A percentile compares a stretch with the other conserved stretches of the same genome.
phyloP scores from a whole-genome alignment of 345 rosid species.

The Anastatica hierochuntica region DNA sequence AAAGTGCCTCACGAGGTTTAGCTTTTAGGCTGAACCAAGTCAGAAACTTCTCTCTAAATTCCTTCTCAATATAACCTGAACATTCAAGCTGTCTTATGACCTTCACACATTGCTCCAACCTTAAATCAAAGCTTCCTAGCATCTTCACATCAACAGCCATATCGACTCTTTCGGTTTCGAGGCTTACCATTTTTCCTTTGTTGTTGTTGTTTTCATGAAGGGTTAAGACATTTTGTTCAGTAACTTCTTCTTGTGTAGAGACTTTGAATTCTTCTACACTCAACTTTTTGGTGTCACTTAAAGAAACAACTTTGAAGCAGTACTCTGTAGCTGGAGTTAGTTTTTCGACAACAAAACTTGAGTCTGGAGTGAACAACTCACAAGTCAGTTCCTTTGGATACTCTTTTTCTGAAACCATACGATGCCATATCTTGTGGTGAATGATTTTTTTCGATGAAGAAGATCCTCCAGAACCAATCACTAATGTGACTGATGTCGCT shows the following conservation, averaged over 20 bases:
- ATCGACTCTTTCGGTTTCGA: too few relatives aligned
- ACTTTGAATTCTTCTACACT: conserved; percentile 34
- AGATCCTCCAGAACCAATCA: conserved; percentile 30
- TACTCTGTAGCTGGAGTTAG: conserved; percentile 53
- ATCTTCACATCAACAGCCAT: too few relatives aligned
- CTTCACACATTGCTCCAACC: conserved; percentile 77
- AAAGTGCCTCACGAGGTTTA: conserved; percentile 60
- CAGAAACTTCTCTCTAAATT: conserved; percentile 86
- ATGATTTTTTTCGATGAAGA: conserved; percentile 21
- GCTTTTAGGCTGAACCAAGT: conserved; percentile 95
- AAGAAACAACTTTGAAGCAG: conserved; percentile 41
- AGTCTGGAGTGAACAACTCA: conserved; percentile 34
- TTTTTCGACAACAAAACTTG: conserved; percentile 42
- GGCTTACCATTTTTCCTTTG: too few relatives aligned
- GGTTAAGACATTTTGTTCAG: too few relatives aligned
- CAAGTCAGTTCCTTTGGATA: conserved; percentile 52
- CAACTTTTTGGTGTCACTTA: conserved; percentile 30
- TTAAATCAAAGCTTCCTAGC: too few relatives aligned
- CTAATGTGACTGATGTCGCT: conserved; percentile 42
- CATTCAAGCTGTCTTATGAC: conserved; percentile 81
- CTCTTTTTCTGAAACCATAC: conserved; percentile 31
- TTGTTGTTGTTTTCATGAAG: too few relatives aligned
- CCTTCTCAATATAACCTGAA: conserved; percentile 77
- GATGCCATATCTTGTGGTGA: conserved; percentile 45
- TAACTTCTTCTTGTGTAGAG: conserved; percentile 22